Evolutionary conservation across 768 basidiomycete species (phyloP), one percentile per base, ranked within the genome.

Genomic region (Xerocomus spinulosus): DNA sequence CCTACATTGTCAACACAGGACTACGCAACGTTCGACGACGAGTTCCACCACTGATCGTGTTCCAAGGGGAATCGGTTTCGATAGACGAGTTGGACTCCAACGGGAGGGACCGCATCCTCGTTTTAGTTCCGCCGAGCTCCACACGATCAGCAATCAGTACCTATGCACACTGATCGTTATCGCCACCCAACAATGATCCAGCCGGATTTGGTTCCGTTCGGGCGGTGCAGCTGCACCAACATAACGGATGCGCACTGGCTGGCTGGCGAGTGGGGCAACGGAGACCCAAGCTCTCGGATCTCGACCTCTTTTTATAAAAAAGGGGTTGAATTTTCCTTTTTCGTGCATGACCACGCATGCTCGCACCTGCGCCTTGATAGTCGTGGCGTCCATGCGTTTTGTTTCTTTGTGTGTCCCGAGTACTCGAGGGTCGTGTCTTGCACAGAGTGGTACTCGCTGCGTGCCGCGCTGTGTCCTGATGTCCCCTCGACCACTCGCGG

Each of bases 281-380:
- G 87, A 92, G 28, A 44, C 35, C 47, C 59, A 44, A 68, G 83
- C 85, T 5, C 83, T 87, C 0, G 95, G 95, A 52, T 82, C 89
- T 54, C 94, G 82, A 24, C 92, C 87, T 40, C 89, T 88, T 63
- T 40, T 89, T 88, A 63, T 90, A 91, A 63, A 76, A 45, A 42
- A 44, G 45, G 59, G 76, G 15, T 91, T 81, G 60, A 88, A 84
- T 71, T 92, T 92, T 66, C 81, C 81, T 70, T 83, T 83, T 64
- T 42, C 35, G 61, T 52, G 49, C 32, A 33, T 20, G 34, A 50
- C n/a, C 57, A 60, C 46, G 74, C 97, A 92, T 69, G n/a, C n/a
- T 91, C 73, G 63, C 86, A 71, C 18, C 93, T 97, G 70, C 87
- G 84, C 42, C 32, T 59, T 23, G 48, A 37, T 61, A 91, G 84